phyloP scores from a whole-genome alignment of 306 rosid genomes.

The Potentilla sterilis region DNA sequence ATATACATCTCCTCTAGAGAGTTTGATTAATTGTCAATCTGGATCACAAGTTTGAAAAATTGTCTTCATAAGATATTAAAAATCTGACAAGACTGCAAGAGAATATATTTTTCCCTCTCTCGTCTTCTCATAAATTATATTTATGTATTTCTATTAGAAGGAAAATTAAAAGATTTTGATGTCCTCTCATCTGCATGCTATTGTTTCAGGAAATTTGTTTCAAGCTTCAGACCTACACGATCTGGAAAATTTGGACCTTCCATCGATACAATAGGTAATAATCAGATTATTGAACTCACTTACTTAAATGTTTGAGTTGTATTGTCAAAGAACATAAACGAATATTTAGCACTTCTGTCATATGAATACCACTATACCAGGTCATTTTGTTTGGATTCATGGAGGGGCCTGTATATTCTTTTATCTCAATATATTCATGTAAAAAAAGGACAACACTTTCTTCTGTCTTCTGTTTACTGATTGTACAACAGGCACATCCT shows the following conservation, averaged over 20 bases:
- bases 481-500: background rate
- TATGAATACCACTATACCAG: background rate
- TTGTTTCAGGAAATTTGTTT: constrained; percentile 77
- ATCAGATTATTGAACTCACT: constrained; percentile 14
- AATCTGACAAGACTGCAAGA: background rate
- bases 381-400: background rate
- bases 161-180: constrained; percentile 7
- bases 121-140: background rate
- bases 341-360: background rate
- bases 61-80: background rate
- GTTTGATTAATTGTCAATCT: background rate
- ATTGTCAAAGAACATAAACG: background rate
- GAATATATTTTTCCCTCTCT: background rate
- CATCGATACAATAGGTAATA: constrained; percentile 65
- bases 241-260: constrained; percentile 58
- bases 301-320: constrained; percentile 13
- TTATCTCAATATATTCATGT: background rate
- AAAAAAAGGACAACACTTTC: background rate
- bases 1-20: background rate
- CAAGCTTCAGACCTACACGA: constrained; percentile 70
- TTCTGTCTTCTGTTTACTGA: background rate
- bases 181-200: constrained; percentile 13
- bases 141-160: background rate
- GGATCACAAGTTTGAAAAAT: background rate
- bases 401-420: background rate